Evolutionary conservation across 371 early-diverging fungal genomes (phyloP), one percentile per base, ranked within the genome.

Genomic region (Mucor velutinosus): DNA sequence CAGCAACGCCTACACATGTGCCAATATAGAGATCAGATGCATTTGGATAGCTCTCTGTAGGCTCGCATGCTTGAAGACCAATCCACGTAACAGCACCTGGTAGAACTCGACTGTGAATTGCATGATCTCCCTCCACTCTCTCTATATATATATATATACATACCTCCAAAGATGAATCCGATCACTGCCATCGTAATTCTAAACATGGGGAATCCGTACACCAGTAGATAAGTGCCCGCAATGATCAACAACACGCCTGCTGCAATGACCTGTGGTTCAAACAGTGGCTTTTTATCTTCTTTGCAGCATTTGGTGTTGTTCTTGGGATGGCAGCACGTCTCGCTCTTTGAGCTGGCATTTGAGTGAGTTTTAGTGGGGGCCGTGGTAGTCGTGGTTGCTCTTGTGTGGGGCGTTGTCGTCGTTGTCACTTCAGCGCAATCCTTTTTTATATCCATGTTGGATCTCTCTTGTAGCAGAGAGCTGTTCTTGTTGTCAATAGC

Each of bases 91-190:
- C 23, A 33, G 23, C 29, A 0, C 55, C 70, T 69, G 21, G 17
- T 17, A 41, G 17, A 35, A 35, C 12, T 1, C 37, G 12, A 12
- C 12, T 35, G 12, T 35, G 37, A 35, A 12, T 35, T 30, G 33
- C 33, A 33, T 8, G 8, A 11, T 35, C 37, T 35, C 12, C 12
- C 37, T 12, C n/a, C n/a, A n/a, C 37, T 35, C 37, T 12, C 12
- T 33, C 7, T 33, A 1, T 7, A n/a, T n/a, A n/a, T n/a, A n/a
- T 17, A 17, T 41, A 17, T 5, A 17, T 1, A 41, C 41, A 17
- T 63, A 77, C 81, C 45, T 29, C 78, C 81, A 15, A 73, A 29
- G 4, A 72, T 27, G 21, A 76, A 69, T 7, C 81, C 78, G 19
- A 62, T 51, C 7, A 67, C 19, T 6, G 39, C 72, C 43, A 78